Evolutionary conservation across 176 grass and related monocot species (phyloP).

Genomic region (Elaeis guineensis): DNA sequence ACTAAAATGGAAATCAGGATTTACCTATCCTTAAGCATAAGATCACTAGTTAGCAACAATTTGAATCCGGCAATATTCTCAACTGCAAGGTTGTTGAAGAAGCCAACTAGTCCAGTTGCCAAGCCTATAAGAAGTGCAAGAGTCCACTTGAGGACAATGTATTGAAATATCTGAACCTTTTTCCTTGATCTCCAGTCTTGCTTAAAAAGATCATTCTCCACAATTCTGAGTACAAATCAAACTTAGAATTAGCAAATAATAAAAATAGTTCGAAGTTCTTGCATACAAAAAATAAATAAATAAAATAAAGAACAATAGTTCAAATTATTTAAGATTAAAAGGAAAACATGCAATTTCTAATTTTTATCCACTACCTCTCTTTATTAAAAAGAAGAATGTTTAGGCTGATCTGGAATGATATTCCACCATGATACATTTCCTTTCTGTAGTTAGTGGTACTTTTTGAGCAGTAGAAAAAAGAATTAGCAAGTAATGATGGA

Average conservation of each 20-base stretch:
- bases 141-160: conserved; percentile 83
- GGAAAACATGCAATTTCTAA: too few relatives aligned
- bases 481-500: too few relatives aligned
- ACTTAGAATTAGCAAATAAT: neutral
- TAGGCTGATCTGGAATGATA: too few relatives aligned
- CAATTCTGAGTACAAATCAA: conserved; percentile 34
- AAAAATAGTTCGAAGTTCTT: too few relatives aligned
- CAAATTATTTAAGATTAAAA: too few relatives aligned
- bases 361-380: too few relatives aligned
- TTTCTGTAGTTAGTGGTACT: too few relatives aligned
- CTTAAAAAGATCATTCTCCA: conserved; percentile 91
- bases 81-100: conserved; percentile 92
- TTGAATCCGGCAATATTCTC: conserved; percentile 97
- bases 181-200: conserved; percentile 91
- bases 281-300: too few relatives aligned
- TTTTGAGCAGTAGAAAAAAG: too few relatives aligned
- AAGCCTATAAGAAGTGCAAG: conserved; percentile 80
- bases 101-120: conserved; percentile 62
- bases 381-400: too few relatives aligned
- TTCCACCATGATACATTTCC: too few relatives aligned
- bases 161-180: conserved; percentile 88
- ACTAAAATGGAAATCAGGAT: conserved; percentile 16
- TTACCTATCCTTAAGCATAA: conserved; percentile 80
- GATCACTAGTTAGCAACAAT: conserved; percentile 63
- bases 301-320: too few relatives aligned